phyloP scores from a whole-genome alignment of 345 rosid species.

The Cardamine resedifolia region DNA sequence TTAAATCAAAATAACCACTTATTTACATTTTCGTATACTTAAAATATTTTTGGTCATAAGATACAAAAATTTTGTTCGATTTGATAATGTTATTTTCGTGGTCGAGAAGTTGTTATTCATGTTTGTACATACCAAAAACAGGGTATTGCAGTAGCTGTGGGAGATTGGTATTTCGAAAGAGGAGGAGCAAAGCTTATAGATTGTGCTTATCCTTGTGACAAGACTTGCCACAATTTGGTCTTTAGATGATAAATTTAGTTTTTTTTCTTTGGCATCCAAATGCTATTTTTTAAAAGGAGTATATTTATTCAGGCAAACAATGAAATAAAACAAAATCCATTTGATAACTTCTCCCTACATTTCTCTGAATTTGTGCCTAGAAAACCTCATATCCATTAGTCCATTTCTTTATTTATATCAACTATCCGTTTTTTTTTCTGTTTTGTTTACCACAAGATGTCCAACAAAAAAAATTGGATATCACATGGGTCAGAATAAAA shows the following conservation, averaged over 20 bases:
- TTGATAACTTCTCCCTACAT: background rate
- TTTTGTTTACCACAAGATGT: no score
- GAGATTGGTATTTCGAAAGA: constrained; percentile 90
- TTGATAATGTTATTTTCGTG: background rate
- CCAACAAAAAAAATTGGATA: no score
- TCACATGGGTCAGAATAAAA: background rate
- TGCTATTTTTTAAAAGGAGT: background rate
- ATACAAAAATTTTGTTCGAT: background rate
- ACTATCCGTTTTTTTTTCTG: background rate
- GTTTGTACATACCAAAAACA: constrained; percentile 38
- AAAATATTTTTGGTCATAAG: background rate
- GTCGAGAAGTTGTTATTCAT: background rate
- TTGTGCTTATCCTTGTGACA: constrained; percentile 92
- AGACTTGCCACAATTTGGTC: constrained; percentile 85
- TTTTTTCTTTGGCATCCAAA: background rate
- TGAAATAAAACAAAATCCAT: constrained; percentile 1
- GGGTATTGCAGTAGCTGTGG: constrained; percentile 85
- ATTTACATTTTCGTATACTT: background rate
- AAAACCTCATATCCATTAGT: background rate
- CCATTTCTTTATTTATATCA: background rate
- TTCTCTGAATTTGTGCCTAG: background rate
- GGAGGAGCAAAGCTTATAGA: constrained; percentile 62
- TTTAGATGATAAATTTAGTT: constrained; percentile 43
- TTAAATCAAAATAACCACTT: background rate
- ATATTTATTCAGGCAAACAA: constrained; percentile 14